Evolutionary conservation across 176 grass and related monocot species (phyloP), one percentile per base, ranked within the genome.

Genomic region (Calamus simplicifolius): DNA sequence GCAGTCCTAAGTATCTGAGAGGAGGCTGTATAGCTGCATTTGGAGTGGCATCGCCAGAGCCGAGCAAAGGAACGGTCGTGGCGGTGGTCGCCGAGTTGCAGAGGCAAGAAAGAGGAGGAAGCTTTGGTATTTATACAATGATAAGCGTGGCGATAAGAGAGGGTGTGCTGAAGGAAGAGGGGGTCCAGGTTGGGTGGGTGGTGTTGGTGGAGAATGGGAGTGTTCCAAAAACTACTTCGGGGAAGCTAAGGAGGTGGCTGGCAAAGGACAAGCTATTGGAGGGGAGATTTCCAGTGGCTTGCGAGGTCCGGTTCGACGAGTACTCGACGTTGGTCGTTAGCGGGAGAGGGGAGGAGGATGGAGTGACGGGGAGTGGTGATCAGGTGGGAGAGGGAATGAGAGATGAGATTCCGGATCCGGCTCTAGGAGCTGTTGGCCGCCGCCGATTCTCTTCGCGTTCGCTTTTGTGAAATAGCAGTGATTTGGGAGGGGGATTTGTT

Each of bases 151-250:
- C 21, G 5, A 63, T 83, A 54, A 83, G 21, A 62, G 27, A 35
- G 5, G 63, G 68, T 0, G 76, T 73, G 43, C 49, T 54, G 85
- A 56, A 27, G 57, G 72, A 65, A 18, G 85, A 77, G 13, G 60
- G 64, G 0, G 76, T 72, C 12, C 25, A 28, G 27, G 68, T 88
- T 52, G 64, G 72, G 4, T 30, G 61, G 80, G 67, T 83, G 4
- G 18, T 62, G 76, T 50, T 88, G 6, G 80, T 88, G 27, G 50
- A 50, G 18, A 57, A 38, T 12, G 80, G 80, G 49, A 57, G 7
- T 16, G 55, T 88, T 59, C 79, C 85, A 0, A 88, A 82, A 64
- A 79, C 85, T 5, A 82, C 85, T 27, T 88, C 79, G 15, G 85
- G 85, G 54, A 88, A 88, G 76, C 48, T 79, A 50, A 77, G 68